Evolutionary conservation across 345 rosid genomes (phyloP).

Genomic region (Combretum micranthum): DNA sequence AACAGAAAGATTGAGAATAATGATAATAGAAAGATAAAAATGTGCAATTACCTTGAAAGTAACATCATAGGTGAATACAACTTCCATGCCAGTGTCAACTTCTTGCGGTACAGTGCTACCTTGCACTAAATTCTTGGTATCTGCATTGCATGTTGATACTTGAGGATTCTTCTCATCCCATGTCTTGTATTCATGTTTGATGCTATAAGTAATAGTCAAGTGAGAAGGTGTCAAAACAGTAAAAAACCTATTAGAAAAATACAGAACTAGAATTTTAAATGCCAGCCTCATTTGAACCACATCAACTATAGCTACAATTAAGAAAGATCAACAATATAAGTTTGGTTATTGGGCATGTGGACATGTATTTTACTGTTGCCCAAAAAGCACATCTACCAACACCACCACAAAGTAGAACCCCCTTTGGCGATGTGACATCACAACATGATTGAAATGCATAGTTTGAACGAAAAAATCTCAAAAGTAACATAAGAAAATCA

Average conservation of each 20-base stretch:
- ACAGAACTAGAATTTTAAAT: too few relatives aligned
- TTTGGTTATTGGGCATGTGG: too few relatives aligned
- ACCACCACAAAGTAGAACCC: too few relatives aligned
- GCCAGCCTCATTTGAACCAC: too few relatives aligned
- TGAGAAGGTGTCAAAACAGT: not conserved
- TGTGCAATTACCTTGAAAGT: conserved; percentile 55
- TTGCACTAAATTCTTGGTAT: conserved; percentile 77
- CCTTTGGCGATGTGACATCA: too few relatives aligned
- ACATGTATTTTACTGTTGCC: too few relatives aligned
- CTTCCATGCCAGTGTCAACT: conserved; percentile 60
- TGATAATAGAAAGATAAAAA: not conserved
- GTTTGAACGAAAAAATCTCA: too few relatives aligned
- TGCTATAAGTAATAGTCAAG: conserved; percentile 40
- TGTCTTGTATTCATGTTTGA: conserved; percentile 87
- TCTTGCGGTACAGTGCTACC: conserved; percentile 87
- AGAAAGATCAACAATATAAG: too few relatives aligned
- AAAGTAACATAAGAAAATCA: too few relatives aligned
- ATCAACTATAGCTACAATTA: too few relatives aligned
- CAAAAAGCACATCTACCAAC: too few relatives aligned
- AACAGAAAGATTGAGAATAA: conserved; percentile 3
- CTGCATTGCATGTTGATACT: conserved; percentile 84
- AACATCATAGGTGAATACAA: conserved; percentile 93
- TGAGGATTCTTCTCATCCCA: conserved; percentile 87
- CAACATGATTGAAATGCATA: too few relatives aligned
- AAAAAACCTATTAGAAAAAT: not conserved